Evolutionary conservation across 306 rosid species (phyloP).

Genomic region (Casuarina equisetifolia): DNA sequence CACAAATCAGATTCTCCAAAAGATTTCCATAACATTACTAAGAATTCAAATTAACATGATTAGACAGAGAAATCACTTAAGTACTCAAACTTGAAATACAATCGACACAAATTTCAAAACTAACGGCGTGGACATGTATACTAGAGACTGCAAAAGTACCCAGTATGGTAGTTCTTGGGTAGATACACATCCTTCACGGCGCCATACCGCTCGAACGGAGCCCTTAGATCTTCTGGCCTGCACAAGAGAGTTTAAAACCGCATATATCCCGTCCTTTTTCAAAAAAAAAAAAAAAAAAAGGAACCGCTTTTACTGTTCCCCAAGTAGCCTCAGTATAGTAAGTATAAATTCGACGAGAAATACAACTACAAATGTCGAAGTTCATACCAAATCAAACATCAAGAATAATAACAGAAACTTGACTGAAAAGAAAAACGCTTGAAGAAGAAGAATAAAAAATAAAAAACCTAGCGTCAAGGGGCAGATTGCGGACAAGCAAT

Average conservation of each 20-base stretch:
- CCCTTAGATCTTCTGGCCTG: constrained; percentile 89
- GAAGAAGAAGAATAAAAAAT: not conserved
- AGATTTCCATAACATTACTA: not conserved
- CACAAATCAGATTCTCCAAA: not conserved
- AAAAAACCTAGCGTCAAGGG: constrained; percentile 81
- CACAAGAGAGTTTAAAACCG: constrained; percentile 9
- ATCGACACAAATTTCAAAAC: not conserved
- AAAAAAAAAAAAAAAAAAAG: not conserved
- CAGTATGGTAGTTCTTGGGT: constrained; percentile 87
- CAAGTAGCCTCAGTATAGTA: not conserved
- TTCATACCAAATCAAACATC: not conserved
- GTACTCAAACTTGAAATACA: not conserved
- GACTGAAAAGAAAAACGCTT: not conserved
- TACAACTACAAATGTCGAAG: not conserved
- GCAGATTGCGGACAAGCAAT: constrained; percentile 95
- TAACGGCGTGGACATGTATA: not conserved
- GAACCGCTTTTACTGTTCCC: too few relatives aligned
- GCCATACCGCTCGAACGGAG: constrained; percentile 89
- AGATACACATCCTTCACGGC: constrained; percentile 98
- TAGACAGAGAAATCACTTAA: not conserved
- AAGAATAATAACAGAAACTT: not conserved
- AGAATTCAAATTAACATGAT: not conserved
- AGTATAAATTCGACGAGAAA: not conserved
- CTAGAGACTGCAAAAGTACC: constrained; percentile 42
- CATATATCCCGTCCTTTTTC: not conserved